phyloP scores from a whole-genome alignment of 495 filamentous ascomycete species.

The Penicillium maclennaniae region DNA sequence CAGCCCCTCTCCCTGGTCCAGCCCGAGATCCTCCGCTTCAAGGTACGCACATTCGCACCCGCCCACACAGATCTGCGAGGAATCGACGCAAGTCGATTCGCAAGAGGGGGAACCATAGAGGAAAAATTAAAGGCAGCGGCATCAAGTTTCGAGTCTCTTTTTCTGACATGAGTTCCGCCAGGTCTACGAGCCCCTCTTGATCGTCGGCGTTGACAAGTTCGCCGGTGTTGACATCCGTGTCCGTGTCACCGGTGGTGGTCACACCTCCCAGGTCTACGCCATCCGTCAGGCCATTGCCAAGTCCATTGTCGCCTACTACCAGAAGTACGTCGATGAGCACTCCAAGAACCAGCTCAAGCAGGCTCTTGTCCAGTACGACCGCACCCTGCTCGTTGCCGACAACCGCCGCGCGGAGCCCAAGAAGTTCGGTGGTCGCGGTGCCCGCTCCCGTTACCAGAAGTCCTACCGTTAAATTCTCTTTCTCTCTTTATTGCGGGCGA shows the following conservation, averaged over 20 bases:
- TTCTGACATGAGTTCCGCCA: constrained; percentile 22
- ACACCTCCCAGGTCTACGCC: constrained; percentile 97
- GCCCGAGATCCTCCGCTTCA: constrained; percentile 96
- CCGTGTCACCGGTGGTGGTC: constrained; percentile 93
- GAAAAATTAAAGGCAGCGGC: constrained; percentile 9
- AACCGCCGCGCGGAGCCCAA: constrained; percentile 92
- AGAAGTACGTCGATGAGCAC: constrained; percentile 99
- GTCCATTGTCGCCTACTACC: constrained; percentile 98
- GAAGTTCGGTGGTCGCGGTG: constrained; percentile 86
- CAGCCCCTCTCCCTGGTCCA: constrained; percentile 89
- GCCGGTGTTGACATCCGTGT: constrained; percentile 95
- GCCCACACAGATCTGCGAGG: constrained; percentile 1
- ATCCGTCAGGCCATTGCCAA: constrained; percentile 99
- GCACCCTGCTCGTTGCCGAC: constrained; percentile 94
- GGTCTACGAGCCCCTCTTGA: constrained; percentile 97
- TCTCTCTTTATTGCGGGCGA: constrained; percentile 20
- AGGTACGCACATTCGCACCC: constrained; percentile 49
- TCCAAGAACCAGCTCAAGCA: constrained; percentile 99
- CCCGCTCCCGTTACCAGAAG: constrained; percentile 95
- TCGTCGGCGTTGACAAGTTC: constrained; percentile 96
- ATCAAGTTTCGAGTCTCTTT: neutral
- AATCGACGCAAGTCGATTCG: neutral
- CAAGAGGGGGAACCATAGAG: constrained; percentile 3
- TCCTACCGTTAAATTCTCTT: constrained; percentile 59
- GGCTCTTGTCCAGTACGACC: constrained; percentile 89